Conservation (phyloP, 1,139 yeast species). For the Geotrichum citri-aurantii region DNA sequence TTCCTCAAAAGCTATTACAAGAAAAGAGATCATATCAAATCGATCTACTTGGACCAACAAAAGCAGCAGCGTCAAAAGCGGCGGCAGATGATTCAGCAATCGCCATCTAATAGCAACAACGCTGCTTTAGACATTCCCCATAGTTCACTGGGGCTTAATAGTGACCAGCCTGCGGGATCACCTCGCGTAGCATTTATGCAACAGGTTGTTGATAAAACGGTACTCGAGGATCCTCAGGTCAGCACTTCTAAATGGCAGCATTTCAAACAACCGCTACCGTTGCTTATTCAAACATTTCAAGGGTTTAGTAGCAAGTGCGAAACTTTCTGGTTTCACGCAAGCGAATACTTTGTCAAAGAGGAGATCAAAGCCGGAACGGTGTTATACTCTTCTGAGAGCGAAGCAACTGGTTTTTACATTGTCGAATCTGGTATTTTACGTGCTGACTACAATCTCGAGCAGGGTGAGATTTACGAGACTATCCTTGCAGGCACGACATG, state of each 20-base stretch:
- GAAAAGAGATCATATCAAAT: conserved; percentile 32
- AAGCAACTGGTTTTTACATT: conserved; percentile 45
- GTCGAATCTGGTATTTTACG: conserved; percentile 78
- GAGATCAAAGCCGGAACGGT: conserved; percentile 45
- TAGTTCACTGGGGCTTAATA: not conserved
- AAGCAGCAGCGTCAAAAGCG: conserved; percentile 2
- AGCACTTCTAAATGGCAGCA: conserved; percentile 29
- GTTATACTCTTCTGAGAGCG: conserved; percentile 27
- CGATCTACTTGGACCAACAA: not conserved
- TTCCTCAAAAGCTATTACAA: conserved; percentile 64
- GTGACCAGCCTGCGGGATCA: conserved; percentile 39
- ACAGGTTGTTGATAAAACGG: conserved; percentile 57
- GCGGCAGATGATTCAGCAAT: not conserved
- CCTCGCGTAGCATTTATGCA: conserved; percentile 59
- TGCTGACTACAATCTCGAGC: conserved; percentile 49
- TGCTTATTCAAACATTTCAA: conserved; percentile 63
- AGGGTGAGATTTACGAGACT: conserved; percentile 63
- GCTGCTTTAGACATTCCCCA: not conserved
- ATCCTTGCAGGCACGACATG: conserved; percentile 86
- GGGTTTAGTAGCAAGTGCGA: conserved; percentile 57
- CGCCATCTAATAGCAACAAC: not conserved
- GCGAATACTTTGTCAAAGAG: conserved; percentile 49
- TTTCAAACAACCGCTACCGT: conserved; percentile 57
- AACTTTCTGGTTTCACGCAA: conserved; percentile 56
- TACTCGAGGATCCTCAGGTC: conserved; percentile 35